Evolutionary conservation across 495 filamentous ascomycete genomes (phyloP).

Genomic region (Recurvomyces mirabilis): DNA sequence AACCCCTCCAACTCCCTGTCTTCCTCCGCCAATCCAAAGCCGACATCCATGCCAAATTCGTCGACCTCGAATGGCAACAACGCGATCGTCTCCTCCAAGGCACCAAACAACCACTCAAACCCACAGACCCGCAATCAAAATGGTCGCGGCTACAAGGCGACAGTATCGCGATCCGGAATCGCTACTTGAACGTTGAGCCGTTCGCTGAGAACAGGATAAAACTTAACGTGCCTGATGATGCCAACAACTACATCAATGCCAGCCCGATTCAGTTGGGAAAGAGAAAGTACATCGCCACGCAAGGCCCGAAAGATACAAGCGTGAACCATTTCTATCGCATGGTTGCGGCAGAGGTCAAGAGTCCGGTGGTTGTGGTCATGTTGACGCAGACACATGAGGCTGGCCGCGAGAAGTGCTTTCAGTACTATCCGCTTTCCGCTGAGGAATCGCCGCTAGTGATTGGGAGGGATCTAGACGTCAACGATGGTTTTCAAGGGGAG

Average conservation of each 20-base stretch:
- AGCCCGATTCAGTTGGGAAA: slow-evolving; percentile 64
- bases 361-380: slow-evolving; percentile 86
- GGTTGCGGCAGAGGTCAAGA: slow-evolving; percentile 73
- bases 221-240: slow-evolving; percentile 66
- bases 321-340: slow-evolving; percentile 88
- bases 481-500: slow-evolving; percentile 45
- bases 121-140: slow-evolving; percentile 36
- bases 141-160: slow-evolving; percentile 45
- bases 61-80: slow-evolving; percentile 52
- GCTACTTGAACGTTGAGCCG: slow-evolving; percentile 77
- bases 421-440: slow-evolving; percentile 63
- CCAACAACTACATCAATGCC: slow-evolving; percentile 92
- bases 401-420: slow-evolving; percentile 78
- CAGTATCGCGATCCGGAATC: slow-evolving; percentile 50
- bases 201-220: slow-evolving; percentile 78
- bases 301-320: slow-evolving; percentile 63
- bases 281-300: slow-evolving; percentile 56
- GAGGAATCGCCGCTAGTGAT: slow-evolving; percentile 13
- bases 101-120: slow-evolving; percentile 14
- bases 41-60: slow-evolving; percentile 40
- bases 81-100: slow-evolving; percentile 42
- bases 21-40: slow-evolving; percentile 28
- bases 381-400: slow-evolving; percentile 80
- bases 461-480: slow-evolving; percentile 37
- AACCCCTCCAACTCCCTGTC: slow-evolving; percentile 18